Evolutionary conservation across 805 yeast species (phyloP).

Genomic region (Metschnikowia rubicola): DNA sequence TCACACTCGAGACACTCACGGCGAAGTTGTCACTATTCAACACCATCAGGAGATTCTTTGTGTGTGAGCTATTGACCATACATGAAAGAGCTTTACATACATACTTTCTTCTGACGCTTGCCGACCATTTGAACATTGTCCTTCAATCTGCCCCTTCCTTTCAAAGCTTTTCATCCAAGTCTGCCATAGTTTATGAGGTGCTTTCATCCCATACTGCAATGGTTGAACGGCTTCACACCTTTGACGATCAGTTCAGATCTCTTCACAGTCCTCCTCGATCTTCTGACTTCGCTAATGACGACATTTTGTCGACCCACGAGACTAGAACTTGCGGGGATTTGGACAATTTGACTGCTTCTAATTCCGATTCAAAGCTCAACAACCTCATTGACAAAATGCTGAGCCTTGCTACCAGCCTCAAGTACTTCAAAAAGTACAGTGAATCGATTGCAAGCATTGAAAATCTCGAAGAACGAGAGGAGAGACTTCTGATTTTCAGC

Average conservation of each 20-base stretch:
- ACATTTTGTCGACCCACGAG: conserved; percentile 8
- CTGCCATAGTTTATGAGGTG: conserved; percentile 18
- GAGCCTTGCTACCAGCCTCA: conserved; percentile 32
- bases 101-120: conserved; percentile 31
- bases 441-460: conserved; percentile 24
- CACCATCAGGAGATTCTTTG: conserved; percentile 33
- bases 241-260: conserved; percentile 28
- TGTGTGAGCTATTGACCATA: conserved; percentile 37
- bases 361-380: conserved; percentile 19
- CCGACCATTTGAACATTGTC: conserved; percentile 18
- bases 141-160: conserved; percentile 1
- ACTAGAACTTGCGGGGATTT: neutral
- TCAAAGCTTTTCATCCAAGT: conserved; percentile 16
- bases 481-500: conserved; percentile 34
- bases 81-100: conserved; percentile 29
- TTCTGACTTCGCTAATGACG: conserved; percentile 16
- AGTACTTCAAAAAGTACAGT: conserved; percentile 37
- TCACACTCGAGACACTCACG: conserved; percentile 15
- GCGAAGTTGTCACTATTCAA: conserved; percentile 29
- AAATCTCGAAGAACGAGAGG: conserved; percentile 32
- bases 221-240: conserved; percentile 19
- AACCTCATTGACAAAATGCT: conserved; percentile 30
- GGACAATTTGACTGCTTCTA: conserved; percentile 5
- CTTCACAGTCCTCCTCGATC: conserved; percentile 7
- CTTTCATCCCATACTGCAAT: conserved; percentile 24